Evolutionary conservation across 331 rosid species (phyloP).

Genomic region (Saraca asoca): DNA sequence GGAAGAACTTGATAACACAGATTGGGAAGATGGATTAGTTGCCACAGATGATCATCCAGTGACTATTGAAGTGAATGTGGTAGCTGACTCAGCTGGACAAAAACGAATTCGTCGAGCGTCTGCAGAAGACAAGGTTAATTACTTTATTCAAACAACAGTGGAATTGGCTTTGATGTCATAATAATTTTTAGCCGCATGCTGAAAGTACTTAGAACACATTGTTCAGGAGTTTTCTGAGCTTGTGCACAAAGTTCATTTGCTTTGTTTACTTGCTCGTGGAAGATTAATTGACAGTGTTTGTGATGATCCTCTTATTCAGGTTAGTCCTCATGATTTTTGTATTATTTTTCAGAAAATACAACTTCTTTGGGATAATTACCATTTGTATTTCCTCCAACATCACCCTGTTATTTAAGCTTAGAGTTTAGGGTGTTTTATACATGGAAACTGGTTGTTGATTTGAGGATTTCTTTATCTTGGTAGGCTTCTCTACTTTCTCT

Average conservation of each 20-base stretch:
- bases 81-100: constrained; percentile 49
- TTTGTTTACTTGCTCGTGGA: constrained; percentile 93
- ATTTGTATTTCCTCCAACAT: background rate
- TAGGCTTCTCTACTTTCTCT: constrained; percentile 92
- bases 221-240: constrained; percentile 79
- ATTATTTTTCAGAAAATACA: constrained; percentile 17
- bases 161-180: constrained; percentile 36
- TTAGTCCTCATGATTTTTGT: constrained; percentile 36
- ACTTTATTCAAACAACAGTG: constrained; percentile 25
- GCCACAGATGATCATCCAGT: constrained; percentile 45
- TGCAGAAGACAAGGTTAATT: constrained; percentile 77
- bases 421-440: background rate
- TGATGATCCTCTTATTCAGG: constrained; percentile 87
- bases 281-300: constrained; percentile 80
- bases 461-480: constrained; percentile 42
- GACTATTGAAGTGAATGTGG: constrained; percentile 68
- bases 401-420: background rate
- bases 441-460: constrained; percentile 27
- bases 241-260: constrained; percentile 87
- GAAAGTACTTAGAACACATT: constrained; percentile 11
- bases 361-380: background rate
- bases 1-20: constrained; percentile 68
- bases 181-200: constrained; percentile 24
- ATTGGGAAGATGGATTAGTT: constrained; percentile 89
- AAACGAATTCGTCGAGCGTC: constrained; percentile 68